A percentile compares a stretch with the other conserved stretches of the same genome.
Evolutionary conservation across 768 basidiomycete genomes (phyloP).

Genomic region (Hypholoma sublateritium): DNA sequence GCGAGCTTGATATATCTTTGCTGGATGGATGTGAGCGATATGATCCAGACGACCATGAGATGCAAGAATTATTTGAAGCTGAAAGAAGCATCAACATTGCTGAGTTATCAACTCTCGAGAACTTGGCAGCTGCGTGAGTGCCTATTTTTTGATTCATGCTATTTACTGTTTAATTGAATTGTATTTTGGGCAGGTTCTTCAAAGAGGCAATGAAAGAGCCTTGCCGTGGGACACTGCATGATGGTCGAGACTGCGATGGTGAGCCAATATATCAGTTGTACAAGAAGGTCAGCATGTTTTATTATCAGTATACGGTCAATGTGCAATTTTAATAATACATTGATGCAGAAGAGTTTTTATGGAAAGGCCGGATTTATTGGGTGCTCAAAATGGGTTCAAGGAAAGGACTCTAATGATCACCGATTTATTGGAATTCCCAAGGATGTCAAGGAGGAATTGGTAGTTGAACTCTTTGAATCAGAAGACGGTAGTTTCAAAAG

Average conservation of each 20-base stretch:
- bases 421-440: constrained; percentile 3
- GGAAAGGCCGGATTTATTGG: constrained; percentile 2
- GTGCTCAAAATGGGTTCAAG: background rate
- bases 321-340: background rate
- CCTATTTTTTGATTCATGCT: background rate
- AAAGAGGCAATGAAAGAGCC: constrained; percentile 7
- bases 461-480: background rate
- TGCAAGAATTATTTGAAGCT: background rate
- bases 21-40: constrained; percentile 4
- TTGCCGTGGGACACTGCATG: background rate
- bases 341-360: background rate
- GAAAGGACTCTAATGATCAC: background rate
- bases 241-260: background rate
- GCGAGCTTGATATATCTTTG: background rate
- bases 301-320: no score
- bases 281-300: background rate
- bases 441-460: background rate
- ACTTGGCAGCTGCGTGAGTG: background rate
- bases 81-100: background rate
- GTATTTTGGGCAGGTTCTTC: background rate
- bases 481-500: background rate
- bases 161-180: background rate
- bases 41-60: background rate
- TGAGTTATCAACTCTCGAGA: background rate
- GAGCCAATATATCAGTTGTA: background rate